Base-by-base conservation (phyloP, 1,139 yeast species). In the Debaryomycetaceae sp. region DNA sequence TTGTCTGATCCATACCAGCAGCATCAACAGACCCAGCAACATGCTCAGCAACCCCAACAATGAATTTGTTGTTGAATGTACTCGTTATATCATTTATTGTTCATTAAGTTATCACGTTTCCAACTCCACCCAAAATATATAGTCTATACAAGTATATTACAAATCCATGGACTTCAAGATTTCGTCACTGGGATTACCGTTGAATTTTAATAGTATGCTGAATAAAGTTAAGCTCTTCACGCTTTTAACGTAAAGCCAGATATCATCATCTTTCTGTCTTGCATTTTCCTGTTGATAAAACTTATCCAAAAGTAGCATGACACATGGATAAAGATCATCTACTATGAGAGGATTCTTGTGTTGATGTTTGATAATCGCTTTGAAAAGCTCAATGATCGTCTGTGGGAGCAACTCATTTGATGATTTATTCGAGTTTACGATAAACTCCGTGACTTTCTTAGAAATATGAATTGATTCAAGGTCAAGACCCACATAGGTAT, bases 1-100 rank as follows among this genome's bases (percentile, higher is more conserved):
- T 55, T 71, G 53, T 46, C 62, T 13, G 76, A 72, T 42, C 75
- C 73, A 3, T 69, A 68, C 49, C 73, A 66, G 47, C 72, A 66
- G 39, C 69, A 63, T 38, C 67, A 57, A 29, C 69, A 60, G 40
- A 66, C 59, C 34, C 66, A 54, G 33, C 61, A 56, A 36, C 57
- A 50, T 14, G 54, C 46, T 34, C 53, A 48, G 36, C 54, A 52
- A 35, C 52, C 45, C 37, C 51, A 51, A 35, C 51, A 49, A 20
- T 47, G 34, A 36, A 36, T 31, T 31, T 34, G 8, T 34, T 14
- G 8, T 34, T n/a, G 17, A 14, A 13, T 34, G 13, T 34, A 8
- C 8, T 34, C 17, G 9, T 34, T 8, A 13, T 31, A 7, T 34
- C 17, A 14, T 34, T 17, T 34, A 13, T 34, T 34, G 9, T 34